phyloP scores from a whole-genome alignment of 352 stramenopile species.

The Phytophthora tentaculata region DNA sequence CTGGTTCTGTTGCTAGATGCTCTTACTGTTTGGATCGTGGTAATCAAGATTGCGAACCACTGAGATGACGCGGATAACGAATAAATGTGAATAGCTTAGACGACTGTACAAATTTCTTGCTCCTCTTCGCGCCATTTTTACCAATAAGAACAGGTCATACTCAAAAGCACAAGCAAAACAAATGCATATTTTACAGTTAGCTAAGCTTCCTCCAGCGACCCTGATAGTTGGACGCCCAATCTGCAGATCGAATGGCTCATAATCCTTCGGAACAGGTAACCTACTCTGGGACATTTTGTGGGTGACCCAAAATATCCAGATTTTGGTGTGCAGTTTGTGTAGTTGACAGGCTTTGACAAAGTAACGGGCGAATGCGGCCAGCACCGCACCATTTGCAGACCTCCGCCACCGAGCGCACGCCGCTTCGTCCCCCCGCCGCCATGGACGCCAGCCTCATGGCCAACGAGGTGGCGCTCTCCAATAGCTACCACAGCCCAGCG shows the following conservation, averaged over 20 bases:
- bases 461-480: conserved; percentile 33
- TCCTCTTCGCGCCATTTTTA: too few relatives aligned
- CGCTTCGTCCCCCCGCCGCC: conserved; percentile 10
- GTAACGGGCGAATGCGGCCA: conserved; percentile 7
- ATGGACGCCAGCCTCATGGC: conserved; percentile 46
- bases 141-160: too few relatives aligned
- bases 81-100: too few relatives aligned
- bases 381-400: conserved; percentile 19
- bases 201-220: too few relatives aligned
- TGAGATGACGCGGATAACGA: too few relatives aligned
- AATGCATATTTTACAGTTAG: too few relatives aligned
- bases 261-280: not conserved
- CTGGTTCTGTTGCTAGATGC: too few relatives aligned
- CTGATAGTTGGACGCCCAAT: not conserved
- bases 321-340: not conserved
- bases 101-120: too few relatives aligned
- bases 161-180: too few relatives aligned
- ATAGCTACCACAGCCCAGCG: conserved; percentile 11
- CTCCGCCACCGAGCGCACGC: conserved; percentile 26
- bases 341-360: not conserved
- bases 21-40: too few relatives aligned
- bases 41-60: too few relatives aligned
- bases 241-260: not conserved
- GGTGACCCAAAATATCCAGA: not conserved
- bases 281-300: not conserved